Base-by-base conservation (phyloP, 2,329 filamentous ascomycete genomes). In the Cordyceps fumosorosea region DNA sequence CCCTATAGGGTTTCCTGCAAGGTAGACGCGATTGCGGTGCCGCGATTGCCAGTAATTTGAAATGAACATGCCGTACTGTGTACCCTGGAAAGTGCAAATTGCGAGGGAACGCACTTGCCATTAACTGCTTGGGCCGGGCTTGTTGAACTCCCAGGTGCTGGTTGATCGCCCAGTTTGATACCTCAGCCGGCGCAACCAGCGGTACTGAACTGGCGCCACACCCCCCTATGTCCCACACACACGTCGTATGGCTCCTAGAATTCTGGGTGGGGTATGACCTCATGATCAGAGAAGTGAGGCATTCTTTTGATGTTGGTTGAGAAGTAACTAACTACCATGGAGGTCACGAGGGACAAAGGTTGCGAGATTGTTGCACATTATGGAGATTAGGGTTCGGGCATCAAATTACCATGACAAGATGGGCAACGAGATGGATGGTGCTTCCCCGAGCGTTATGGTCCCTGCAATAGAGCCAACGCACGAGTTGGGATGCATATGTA, bases 261-360 rank as follows among this genome's bases (percentile, higher is more conserved):
- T 10, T 32, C 37, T 44, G 56, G n/a, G 34, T 40, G 20, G 16
- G 16, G n/a, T 37, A 44, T 59, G 37, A 59, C 24, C 37, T 52
- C 34, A 52, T 59, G 37, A 37, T 40, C 29, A 3, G 2, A 16
- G 50, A 20, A 52, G 3, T 3, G 10, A 50, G 34, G 20, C 22
- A 16, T 51, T 58, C 22, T n/a, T 58, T 58, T 20, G 26, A 20
- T 50, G 56, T 58, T 58, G 56, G 56, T 42, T 32, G 10, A 37
- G 34, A 37, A 37, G 34, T 12, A 37, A 37, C 6, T 12, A 37
- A 37, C 6, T 37, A 37, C 10, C 4, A 37, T 12, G 34, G 34
- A 37, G 12, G 34, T 3, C 11, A 37, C 10, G 12, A 3, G 34
- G 10, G 34, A 37, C 11, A 12, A 12, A 37, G 12, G 11, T 37